Evolutionary conservation across 2,329 filamentous ascomycete genomes (phyloP).

Genomic region (Colletotrichum acutatum): DNA sequence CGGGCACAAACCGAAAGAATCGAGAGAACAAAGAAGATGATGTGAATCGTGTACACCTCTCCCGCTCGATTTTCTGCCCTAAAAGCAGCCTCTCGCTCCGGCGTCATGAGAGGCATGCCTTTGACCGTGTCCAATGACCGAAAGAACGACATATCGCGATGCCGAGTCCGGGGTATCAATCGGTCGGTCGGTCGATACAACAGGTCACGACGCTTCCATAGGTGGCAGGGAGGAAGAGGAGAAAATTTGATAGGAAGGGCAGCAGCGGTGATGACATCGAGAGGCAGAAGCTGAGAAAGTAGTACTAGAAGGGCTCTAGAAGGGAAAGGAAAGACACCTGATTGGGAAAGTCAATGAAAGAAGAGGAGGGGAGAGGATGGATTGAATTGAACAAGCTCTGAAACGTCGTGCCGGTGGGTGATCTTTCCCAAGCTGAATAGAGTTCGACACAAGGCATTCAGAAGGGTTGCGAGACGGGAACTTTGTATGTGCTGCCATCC

Average conservation of each 20-base stretch:
- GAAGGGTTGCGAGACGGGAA: not conserved
- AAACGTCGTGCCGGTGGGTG: not conserved
- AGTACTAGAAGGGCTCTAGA: not conserved
- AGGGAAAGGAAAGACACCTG: not conserved
- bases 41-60: constrained; percentile 17
- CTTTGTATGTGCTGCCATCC: not conserved
- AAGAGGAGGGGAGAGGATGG: no score
- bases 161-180: not conserved
- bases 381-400: not conserved
- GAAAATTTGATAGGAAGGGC: not conserved
- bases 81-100: constrained; percentile 13
- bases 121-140: constrained; percentile 7
- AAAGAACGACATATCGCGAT: not conserved
- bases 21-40: constrained; percentile 15
- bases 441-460: not conserved
- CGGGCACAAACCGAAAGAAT: constrained; percentile 12
- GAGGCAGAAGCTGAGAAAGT: not conserved
- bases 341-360: not conserved
- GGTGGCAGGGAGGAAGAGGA: not conserved
- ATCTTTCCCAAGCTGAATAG: not conserved
- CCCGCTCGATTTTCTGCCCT: constrained; percentile 14
- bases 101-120: constrained; percentile 21
- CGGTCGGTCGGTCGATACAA: not conserved
- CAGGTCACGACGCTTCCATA: not conserved
- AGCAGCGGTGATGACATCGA: not conserved